A percentile compares a stretch with the other conserved stretches of the same genome.
These are phyloP conservation scores for Hemileccinum impolitum DNA, from an alignment of 768 basidiomycete species.

Conservation along the genomic window DNA sequence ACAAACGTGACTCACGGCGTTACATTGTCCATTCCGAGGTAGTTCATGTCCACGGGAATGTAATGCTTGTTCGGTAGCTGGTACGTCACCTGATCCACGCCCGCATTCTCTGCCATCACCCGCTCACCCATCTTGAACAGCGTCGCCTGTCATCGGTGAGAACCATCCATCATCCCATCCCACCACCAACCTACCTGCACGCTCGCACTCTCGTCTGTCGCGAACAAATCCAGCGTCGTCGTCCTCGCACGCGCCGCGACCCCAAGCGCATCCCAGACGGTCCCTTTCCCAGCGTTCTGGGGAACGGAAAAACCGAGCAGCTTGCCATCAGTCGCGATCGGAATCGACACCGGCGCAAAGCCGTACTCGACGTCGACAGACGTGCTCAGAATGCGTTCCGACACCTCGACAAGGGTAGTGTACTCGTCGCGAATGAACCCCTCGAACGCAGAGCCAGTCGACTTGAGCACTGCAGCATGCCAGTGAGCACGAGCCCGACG, in stretches of 20 bases:
- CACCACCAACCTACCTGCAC: slow-evolving; percentile 63
- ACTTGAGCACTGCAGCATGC: slow-evolving; percentile 69
- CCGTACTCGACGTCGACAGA: slow-evolving; percentile 74
- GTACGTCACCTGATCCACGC: slow-evolving; percentile 63
- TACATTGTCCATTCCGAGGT: slow-evolving; percentile 66
- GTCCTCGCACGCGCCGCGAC: slow-evolving; percentile 50
- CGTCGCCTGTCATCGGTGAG: slow-evolving; percentile 60
- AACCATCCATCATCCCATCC: background rate
- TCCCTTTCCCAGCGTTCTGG: slow-evolving; percentile 39
- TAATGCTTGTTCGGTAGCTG: slow-evolving; percentile 93
- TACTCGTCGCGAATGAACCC: slow-evolving; percentile 81
- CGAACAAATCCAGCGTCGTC: slow-evolving; percentile 78
- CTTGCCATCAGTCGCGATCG: slow-evolving; percentile 47
- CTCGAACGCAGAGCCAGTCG: slow-evolving; percentile 82
- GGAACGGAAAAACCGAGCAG: slow-evolving; percentile 49
- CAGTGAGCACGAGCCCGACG: background rate
- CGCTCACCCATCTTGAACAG: slow-evolving; percentile 84
- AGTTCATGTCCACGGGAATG: slow-evolving; percentile 80
- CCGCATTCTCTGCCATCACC: slow-evolving; percentile 62
- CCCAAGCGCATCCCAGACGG: slow-evolving; percentile 58
- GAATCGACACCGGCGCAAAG: slow-evolving; percentile 49
- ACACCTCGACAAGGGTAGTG: slow-evolving; percentile 80
- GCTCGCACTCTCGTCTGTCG: slow-evolving; percentile 84
- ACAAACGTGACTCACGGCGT: slow-evolving; percentile 51
- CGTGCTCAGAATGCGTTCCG: slow-evolving; percentile 90